Percentiles rank a stretch among this genome's conserved stretches.
Evolutionary conservation across 2,329 filamentous ascomycete genomes (phyloP).

Genomic region (Tolypocladium guangdongense): DNA sequence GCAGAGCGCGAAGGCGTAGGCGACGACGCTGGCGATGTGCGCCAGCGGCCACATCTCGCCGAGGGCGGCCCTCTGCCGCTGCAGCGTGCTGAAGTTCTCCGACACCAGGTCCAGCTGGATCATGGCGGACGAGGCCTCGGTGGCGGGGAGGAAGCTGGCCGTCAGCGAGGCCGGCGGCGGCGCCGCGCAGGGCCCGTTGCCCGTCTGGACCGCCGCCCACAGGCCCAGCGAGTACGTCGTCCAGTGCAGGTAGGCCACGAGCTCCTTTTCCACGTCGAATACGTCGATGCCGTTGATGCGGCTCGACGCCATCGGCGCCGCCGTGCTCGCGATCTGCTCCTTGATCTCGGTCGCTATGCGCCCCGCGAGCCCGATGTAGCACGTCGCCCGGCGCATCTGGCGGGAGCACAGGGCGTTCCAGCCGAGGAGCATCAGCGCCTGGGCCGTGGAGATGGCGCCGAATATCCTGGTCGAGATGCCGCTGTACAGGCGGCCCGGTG

Average conservation of each 20-base stretch:
- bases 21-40: constrained; percentile 19
- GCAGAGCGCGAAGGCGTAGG: constrained; percentile 16
- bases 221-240: constrained; percentile 25
- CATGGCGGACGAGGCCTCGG: constrained; percentile 16
- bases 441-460: constrained; percentile 19
- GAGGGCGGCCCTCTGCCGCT: constrained; percentile 22
- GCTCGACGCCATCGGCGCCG: constrained; percentile 17
- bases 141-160: constrained; percentile 17
- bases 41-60: constrained; percentile 24
- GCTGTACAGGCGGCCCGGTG: constrained; percentile 7
- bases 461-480: constrained; percentile 21
- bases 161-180: constrained; percentile 12
- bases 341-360: constrained; percentile 19
- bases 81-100: constrained; percentile 24
- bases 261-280: constrained; percentile 26
- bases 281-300: constrained; percentile 30
- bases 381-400: constrained; percentile 21
- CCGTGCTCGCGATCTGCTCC: constrained; percentile 16
- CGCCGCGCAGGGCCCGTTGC: constrained; percentile 13
- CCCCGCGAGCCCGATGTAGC: constrained; percentile 22
- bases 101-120: constrained; percentile 23
- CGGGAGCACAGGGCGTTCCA: constrained; percentile 23
- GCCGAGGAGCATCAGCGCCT: constrained; percentile 22
- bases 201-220: constrained; percentile 26
- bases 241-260: constrained; percentile 28